These are phyloP conservation scores for Penicillium carneum DNA, from an alignment of 2,329 filamentous ascomycete species.

Conservation along the genomic window DNA sequence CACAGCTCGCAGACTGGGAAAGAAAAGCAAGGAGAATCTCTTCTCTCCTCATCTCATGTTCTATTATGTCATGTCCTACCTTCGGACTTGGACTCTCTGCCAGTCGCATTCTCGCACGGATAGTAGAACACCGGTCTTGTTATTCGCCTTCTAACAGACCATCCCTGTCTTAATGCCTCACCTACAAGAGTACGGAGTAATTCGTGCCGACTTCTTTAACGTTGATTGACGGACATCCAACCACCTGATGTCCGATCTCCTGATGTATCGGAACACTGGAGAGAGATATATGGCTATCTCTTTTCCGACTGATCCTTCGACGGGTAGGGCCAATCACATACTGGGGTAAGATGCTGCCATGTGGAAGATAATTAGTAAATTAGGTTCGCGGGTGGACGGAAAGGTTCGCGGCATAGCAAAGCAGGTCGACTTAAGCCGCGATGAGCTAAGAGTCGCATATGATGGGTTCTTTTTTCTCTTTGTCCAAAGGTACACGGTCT, in stretches of 20 bases:
- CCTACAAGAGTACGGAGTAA: background rate
- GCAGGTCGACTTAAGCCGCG: slow-evolving; percentile 26
- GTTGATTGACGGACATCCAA: slow-evolving; percentile 27
- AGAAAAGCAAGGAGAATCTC: slow-evolving; percentile 32
- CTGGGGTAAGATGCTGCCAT: background rate
- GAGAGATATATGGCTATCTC: slow-evolving; percentile 4
- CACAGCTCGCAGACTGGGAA: slow-evolving; percentile 17
- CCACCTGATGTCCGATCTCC: slow-evolving; percentile 27
- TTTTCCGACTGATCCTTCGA: slow-evolving; percentile 25
- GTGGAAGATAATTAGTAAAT: slow-evolving; percentile 19
- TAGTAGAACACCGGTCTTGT: background rate
- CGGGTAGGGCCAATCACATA: slow-evolving; percentile 12
- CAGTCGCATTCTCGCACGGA: slow-evolving; percentile 15
- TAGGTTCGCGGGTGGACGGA: slow-evolving; percentile 34
- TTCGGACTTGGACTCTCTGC: slow-evolving; percentile 16
- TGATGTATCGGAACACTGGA: slow-evolving; percentile 23
- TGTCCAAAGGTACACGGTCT: slow-evolving; percentile 16
- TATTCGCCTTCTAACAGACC: background rate
- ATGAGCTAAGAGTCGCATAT: slow-evolving; percentile 16
- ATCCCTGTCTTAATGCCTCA: slow-evolving; percentile 25
- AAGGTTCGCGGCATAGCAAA: slow-evolving; percentile 28
- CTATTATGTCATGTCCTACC: slow-evolving; percentile 38
- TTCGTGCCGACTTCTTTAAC: slow-evolving; percentile 6
- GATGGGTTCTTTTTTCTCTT: slow-evolving; percentile 16
- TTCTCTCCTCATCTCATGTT: slow-evolving; percentile 17